A percentile compares a stretch with the other conserved stretches of the same genome.
These are phyloP conservation scores for Chlamydomonas reinhardtii DNA, from an alignment of 163 green algal genomes.

Conservation along the genomic window DNA sequence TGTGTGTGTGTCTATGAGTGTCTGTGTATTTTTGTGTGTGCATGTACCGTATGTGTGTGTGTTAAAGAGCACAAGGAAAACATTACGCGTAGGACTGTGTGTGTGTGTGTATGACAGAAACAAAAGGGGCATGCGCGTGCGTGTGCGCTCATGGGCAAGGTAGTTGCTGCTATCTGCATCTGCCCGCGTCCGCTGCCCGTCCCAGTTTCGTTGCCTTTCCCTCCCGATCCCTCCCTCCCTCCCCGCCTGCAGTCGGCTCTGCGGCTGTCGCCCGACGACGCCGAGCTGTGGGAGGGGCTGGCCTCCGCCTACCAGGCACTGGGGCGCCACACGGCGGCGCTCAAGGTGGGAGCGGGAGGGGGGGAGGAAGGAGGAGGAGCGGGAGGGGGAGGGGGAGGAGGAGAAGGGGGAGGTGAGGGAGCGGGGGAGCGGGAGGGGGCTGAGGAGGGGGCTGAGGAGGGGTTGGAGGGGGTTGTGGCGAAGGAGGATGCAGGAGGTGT, in stretches of 20 bases:
- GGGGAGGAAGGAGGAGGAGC: neutral
- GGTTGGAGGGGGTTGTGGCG: neutral
- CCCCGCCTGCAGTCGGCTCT: neutral
- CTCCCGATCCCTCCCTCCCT: neutral
- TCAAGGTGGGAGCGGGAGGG: conserved; percentile 63
- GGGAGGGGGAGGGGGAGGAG: neutral
- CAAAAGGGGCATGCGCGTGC: no score
- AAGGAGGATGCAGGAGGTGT: no score
- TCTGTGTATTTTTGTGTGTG: no score
- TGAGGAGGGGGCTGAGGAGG: neutral
- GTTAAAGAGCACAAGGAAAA: no score
- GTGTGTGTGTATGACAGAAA: no score
- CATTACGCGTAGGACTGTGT: no score
- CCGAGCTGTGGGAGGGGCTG: conserved; percentile 81
- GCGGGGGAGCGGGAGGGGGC: neutral
- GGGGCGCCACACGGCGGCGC: conserved; percentile 74
- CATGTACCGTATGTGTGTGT: no score
- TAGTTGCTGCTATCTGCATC: no score
- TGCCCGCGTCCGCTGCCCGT: no score
- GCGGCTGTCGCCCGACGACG: conserved; percentile 41
- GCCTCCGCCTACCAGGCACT: conserved; percentile 77
- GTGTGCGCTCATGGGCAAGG: no score
- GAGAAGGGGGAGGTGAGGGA: neutral
- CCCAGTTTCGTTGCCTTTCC: no score
- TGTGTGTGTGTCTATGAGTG: no score